Evolutionary conservation across 2,329 filamentous ascomycete species (phyloP).

Genomic region (Alternaria gaisen): DNA sequence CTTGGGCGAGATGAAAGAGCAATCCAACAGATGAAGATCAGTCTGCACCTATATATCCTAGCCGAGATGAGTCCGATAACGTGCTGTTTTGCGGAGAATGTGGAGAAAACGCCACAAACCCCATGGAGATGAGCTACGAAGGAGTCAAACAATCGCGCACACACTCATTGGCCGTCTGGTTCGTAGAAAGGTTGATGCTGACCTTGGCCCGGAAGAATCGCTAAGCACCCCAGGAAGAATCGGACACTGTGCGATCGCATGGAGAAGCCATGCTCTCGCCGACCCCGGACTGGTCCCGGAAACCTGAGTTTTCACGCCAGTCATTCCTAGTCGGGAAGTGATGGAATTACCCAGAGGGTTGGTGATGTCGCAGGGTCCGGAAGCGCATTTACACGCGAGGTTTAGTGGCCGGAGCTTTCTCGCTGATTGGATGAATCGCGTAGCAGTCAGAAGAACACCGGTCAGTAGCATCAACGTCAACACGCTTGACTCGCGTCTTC

Average conservation of each 20-base stretch:
- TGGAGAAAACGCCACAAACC: conserved; percentile 35
- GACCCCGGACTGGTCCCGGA: not conserved
- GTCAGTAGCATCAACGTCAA: conserved; percentile 6
- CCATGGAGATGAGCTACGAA: conserved; percentile 22
- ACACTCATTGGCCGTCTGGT: conserved; percentile 5
- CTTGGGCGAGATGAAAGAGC: conserved; percentile 1
- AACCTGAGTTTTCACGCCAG: conserved; percentile 1
- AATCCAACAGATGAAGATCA: conserved; percentile 9
- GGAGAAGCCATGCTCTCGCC: conserved; percentile 6
- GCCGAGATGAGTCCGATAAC: conserved; percentile 7
- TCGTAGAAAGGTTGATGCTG: conserved; percentile 8
- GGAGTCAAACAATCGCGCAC: not conserved
- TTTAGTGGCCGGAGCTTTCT: not conserved
- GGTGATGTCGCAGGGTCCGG: conserved; percentile 12
- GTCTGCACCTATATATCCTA: conserved; percentile 20
- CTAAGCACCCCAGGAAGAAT: conserved; percentile 3
- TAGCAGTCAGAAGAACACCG: conserved; percentile 7
- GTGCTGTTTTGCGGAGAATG: conserved; percentile 20
- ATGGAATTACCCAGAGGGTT: conserved; percentile 13
- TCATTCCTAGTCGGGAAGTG: conserved; percentile 12
- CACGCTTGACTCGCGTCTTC: conserved; percentile 12
- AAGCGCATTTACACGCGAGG: conserved; percentile 25
- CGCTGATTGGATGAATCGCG: conserved; percentile 16
- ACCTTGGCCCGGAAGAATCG: conserved; percentile 18
- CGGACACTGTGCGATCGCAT: conserved; percentile 2